phyloP scores from a whole-genome alignment of 2,329 filamentous ascomycete species.

The Phyllosticta capitalensis region DNA sequence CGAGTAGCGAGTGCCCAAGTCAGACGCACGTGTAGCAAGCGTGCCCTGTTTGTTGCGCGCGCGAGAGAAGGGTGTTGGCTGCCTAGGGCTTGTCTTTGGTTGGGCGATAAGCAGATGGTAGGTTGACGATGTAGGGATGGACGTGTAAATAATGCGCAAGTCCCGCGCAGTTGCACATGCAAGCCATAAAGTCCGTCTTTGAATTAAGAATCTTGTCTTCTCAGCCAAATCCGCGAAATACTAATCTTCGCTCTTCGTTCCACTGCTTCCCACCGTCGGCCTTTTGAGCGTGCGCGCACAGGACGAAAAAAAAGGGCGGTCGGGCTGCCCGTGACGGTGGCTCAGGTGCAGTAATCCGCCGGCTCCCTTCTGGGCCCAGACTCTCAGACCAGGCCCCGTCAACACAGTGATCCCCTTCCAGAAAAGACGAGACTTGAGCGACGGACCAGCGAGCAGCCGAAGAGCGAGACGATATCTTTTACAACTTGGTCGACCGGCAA shows the following conservation, averaged over 20 bases:
- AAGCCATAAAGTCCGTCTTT: too few species aligned
- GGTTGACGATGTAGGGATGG: not conserved
- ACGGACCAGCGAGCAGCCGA: not conserved
- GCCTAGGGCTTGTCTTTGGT: not conserved
- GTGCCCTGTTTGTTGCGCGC: not conserved
- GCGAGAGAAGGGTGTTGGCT: not conserved
- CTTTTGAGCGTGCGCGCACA: not conserved
- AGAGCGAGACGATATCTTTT: not conserved
- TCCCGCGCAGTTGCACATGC: not conserved
- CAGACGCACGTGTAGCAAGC: too few species aligned
- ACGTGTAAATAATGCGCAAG: not conserved
- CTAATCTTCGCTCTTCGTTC: not conserved
- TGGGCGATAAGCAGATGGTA: not conserved
- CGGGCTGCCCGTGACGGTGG: not conserved
- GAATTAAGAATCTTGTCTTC: too few species aligned
- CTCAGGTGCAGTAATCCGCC: not conserved
- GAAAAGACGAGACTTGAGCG: not conserved
- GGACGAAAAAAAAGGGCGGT: not conserved
- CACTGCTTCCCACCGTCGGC: not conserved
- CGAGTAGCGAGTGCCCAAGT: too few species aligned
- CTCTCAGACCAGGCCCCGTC: not conserved
- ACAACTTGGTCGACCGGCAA: not conserved
- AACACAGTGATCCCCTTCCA: not conserved
- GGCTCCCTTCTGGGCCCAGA: not conserved
- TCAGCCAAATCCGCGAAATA: not conserved